Evolutionary conservation across 805 yeast species (phyloP), one percentile per base, ranked within the genome.

Genomic region (Hanseniaspora meyeri): DNA sequence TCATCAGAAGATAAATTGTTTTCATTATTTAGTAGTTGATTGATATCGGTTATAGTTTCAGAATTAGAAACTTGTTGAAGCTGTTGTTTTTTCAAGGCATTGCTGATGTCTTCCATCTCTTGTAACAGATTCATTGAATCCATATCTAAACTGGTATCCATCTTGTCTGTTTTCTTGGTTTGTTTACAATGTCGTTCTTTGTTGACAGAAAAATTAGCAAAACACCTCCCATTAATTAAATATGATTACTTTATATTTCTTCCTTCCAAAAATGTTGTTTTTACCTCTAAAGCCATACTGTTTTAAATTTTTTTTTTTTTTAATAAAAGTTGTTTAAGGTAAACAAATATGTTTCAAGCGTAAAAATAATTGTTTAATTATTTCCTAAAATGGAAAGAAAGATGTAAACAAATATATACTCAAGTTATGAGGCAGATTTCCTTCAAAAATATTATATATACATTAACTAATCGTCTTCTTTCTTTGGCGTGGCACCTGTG

Each of bases 61-160:
- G 31, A 37, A 31, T 50, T 50, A 32, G 24, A 29, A 14, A 31
- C 39, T 19, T 50, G 34, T 37, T 43, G 32, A 1, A 42, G 37
- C 5, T 43, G 32, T 2, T 43, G 42, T 31, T 51, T 51, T 29
- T 51, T 51, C 16, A 51, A 29, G 27, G 50, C 48, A 43, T 29
- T 43, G 38, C 55, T 45, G 11, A 51, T 45, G n/a, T 36, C 24
- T 31, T 51, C 55, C 55, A 51, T 51, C 29, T 51, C 55, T 27
- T 45, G 48, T 27, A 51, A n/a, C 1, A 51, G 50, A 29, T 51
- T 36, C 45, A 43, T 29, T 2, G 55, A 51, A 38, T 51, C 55
- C 31, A 51, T 19, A 38, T 51, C 55, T 12, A 51, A 34, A 34
- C 49, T 46, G 11, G 49, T 46, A 34, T 46, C 49, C 49, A 46